Percentiles rank a stretch among this genome's conserved stretches.
Evolutionary conservation across 2,329 filamentous ascomycete species (phyloP).

Genomic region (Phaeosphaeria sp.): DNA sequence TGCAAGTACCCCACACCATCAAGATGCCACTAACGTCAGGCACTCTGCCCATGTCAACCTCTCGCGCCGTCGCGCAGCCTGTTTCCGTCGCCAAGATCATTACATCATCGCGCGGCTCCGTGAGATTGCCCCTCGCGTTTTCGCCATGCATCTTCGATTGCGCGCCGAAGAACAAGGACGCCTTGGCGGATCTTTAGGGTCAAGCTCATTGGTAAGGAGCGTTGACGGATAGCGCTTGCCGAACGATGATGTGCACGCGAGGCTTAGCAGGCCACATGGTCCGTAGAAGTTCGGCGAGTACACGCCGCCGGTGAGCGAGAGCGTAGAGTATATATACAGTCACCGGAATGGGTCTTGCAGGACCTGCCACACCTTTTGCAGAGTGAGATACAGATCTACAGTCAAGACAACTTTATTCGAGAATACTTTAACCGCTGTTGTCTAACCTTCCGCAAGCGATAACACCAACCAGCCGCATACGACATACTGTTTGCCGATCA

Average conservation of each 20-base stretch:
- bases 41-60: constrained; percentile 9
- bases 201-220: constrained; percentile 14
- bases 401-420: not conserved
- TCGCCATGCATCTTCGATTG: constrained; percentile 7
- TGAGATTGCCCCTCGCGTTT: constrained; percentile 15
- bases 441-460: not conserved
- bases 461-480: constrained; percentile 14
- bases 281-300: constrained; percentile 6
- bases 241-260: constrained; percentile 3
- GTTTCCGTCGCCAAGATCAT: constrained; percentile 11
- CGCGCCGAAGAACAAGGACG: constrained; percentile 3
- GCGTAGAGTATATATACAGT: constrained; percentile 10
- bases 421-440: not conserved
- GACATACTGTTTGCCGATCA: constrained; percentile 17
- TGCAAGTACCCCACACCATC: constrained; percentile 16
- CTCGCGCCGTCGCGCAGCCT: not conserved
- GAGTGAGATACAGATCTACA: constrained; percentile 1
- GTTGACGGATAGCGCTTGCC: constrained; percentile 2
- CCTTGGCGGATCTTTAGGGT: constrained; percentile 7
- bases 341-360: not conserved
- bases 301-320: constrained; percentile 9
- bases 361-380: not conserved
- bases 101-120: constrained; percentile 18
- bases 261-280: constrained; percentile 13
- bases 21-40: constrained; percentile 16